These are phyloP conservation scores for Boletus insuetus DNA, from an alignment of 768 basidiomycete genomes.

Conservation along the genomic window DNA sequence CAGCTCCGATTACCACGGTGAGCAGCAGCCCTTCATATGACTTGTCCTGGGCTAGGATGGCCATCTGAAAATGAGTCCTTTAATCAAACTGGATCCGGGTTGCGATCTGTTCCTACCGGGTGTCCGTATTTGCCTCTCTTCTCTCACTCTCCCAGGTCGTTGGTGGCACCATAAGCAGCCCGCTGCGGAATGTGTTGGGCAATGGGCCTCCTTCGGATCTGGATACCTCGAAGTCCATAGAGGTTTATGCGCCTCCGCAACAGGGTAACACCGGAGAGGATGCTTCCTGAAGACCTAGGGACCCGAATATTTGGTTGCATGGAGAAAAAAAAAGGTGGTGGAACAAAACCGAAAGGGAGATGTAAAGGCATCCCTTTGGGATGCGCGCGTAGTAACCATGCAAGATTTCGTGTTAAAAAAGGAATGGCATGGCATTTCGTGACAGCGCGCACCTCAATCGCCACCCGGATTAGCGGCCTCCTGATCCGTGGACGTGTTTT, in stretches of 20 bases:
- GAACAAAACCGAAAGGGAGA: not conserved
- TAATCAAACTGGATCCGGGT: conserved; percentile 20
- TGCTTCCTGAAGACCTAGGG: not conserved
- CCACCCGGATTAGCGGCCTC: conserved; percentile 9
- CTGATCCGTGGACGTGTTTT: conserved; percentile 24
- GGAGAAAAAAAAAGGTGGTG: not conserved
- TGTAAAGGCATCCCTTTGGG: conserved; percentile 2
- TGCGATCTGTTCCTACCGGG: conserved; percentile 12
- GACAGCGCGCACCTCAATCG: conserved; percentile 7
- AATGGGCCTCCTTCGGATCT: conserved; percentile 13
- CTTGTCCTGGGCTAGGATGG: conserved; percentile 14
- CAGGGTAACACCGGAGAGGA: not conserved
- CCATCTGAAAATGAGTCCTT: conserved; percentile 6
- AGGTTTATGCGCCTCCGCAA: conserved; percentile 15
- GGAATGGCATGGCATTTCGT: conserved; percentile 1
- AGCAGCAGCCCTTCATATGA: conserved; percentile 15
- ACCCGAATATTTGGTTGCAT: not conserved
- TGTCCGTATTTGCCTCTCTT: conserved; percentile 2
- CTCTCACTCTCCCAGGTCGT: not conserved
- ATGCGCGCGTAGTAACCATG: conserved; percentile 5
- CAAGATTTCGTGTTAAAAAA: not conserved
- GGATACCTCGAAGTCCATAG: conserved; percentile 9
- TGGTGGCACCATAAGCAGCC: not conserved
- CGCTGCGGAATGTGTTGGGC: conserved; percentile 1
- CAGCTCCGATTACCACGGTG: conserved; percentile 25